A percentile compares a stretch with the other conserved stretches of the same genome.
Evolutionary conservation across 352 stramenopile genomes (phyloP).

Genomic region (Elongisporangium prolatum): DNA sequence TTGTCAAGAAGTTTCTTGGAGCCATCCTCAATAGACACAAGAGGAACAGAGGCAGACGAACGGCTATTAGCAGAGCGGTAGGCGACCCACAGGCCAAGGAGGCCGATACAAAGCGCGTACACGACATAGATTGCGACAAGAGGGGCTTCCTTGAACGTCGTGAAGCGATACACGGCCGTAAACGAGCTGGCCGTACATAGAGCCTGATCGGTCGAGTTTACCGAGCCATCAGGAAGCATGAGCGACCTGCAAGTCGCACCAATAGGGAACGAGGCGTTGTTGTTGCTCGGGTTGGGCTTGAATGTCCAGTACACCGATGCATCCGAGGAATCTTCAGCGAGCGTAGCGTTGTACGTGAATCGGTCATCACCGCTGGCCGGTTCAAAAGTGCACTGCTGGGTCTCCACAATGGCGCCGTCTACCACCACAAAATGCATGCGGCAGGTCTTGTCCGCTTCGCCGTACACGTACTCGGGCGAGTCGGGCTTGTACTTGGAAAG

Average conservation of each 20-base stretch:
- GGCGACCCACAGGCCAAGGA: slow-evolving; percentile 23
- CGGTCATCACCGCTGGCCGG: slow-evolving; percentile 20
- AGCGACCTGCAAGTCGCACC: slow-evolving; percentile 42
- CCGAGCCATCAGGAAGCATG: slow-evolving; percentile 32
- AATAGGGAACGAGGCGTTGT: slow-evolving; percentile 64
- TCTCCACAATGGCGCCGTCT: slow-evolving; percentile 19
- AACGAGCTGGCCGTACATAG: slow-evolving; percentile 20
- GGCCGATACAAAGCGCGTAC: slow-evolving; percentile 35
- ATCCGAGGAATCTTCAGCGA: slow-evolving; percentile 43
- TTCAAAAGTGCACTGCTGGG: slow-evolving; percentile 42
- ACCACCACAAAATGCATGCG: slow-evolving; percentile 32
- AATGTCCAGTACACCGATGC: slow-evolving; percentile 50
- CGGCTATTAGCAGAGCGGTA: slow-evolving; percentile 16
- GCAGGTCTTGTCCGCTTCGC: slow-evolving; percentile 36
- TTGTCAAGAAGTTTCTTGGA: slow-evolving; percentile 55
- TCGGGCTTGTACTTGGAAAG: slow-evolving; percentile 56
- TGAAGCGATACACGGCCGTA: slow-evolving; percentile 37
- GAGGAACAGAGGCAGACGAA: slow-evolving; percentile 8
- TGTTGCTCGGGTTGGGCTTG: slow-evolving; percentile 54
- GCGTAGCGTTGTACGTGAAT: slow-evolving; percentile 47
- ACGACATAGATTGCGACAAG: slow-evolving; percentile 48
- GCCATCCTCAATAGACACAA: slow-evolving; percentile 24
- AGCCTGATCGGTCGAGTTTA: slow-evolving; percentile 18
- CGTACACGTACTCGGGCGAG: slow-evolving; percentile 55
- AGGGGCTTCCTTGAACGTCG: slow-evolving; percentile 39